A percentile compares a stretch with the other conserved stretches of the same genome.
Conservation (phyloP, 2,329 filamentous ascomycete species). For the Venturiaceae sp. region DNA sequence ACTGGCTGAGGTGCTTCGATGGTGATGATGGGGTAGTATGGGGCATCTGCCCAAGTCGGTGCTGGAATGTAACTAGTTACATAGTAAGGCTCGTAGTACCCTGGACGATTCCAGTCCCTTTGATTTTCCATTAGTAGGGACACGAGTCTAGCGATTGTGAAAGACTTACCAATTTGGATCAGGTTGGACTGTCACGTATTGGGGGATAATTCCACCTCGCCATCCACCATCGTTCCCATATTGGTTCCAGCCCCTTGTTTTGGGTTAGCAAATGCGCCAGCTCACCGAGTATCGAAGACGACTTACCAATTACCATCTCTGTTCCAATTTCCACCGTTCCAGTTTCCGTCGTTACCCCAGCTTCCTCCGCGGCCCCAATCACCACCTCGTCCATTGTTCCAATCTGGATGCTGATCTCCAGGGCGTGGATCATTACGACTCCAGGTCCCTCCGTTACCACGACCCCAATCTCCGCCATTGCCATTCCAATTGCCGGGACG, state of each 20-base stretch:
- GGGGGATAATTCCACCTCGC: background rate
- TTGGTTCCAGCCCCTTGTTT: background rate
- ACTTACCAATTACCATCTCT: background rate
- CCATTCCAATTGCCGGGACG: background rate
- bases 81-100: background rate
- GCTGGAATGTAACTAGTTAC: background rate
- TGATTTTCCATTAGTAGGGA: background rate
- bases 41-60: background rate
- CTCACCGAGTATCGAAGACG: background rate
- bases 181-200: background rate
- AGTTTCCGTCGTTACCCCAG: background rate
- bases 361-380: background rate
- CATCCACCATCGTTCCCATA: background rate
- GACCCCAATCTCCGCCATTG: background rate
- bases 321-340: background rate
- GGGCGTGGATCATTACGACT: background rate
- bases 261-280: background rate
- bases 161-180: background rate
- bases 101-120: background rate
- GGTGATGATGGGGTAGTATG: background rate
- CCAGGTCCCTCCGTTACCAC: background rate
- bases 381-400: background rate
- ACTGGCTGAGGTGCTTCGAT: background rate
- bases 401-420: background rate
- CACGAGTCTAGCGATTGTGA: background rate